A percentile compares a stretch with the other conserved stretches of the same genome.
Evolutionary conservation across 2,329 filamentous ascomycete genomes (phyloP).

Genomic region (Phaeosphaeriaceae sp.): DNA sequence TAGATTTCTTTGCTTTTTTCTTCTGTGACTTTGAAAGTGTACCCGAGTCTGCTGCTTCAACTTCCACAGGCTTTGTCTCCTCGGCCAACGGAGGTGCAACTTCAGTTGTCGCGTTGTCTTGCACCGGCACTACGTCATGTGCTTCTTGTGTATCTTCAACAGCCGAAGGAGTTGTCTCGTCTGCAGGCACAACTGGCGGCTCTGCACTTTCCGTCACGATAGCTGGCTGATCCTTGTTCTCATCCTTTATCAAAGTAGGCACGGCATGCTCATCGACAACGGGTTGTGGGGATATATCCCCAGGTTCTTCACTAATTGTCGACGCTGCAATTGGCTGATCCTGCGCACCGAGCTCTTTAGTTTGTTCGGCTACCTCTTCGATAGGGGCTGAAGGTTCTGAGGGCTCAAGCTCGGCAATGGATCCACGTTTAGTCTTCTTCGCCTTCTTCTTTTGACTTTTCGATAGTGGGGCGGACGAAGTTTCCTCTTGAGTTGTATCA

Average conservation of each 20-base stretch:
- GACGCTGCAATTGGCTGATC: neutral
- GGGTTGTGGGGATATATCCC: neutral
- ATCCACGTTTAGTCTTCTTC: conserved; percentile 32
- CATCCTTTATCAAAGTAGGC: neutral
- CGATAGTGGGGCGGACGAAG: conserved; percentile 2
- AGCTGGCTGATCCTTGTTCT: neutral
- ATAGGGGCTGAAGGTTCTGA: conserved; percentile 4
- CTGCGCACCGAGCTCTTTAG: neutral
- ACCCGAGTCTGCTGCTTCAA: conserved; percentile 17
- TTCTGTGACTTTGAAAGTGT: conserved; percentile 33
- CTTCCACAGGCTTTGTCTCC: neutral
- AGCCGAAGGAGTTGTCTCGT: neutral
- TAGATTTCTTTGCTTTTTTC: conserved; percentile 37
- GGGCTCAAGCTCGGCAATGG: conserved; percentile 14
- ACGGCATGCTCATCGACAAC: neutral
- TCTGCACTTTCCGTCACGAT: neutral
- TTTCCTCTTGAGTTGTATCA: conserved; percentile 5
- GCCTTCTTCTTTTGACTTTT: conserved; percentile 31
- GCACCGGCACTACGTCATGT: neutral
- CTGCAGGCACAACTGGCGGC: neutral
- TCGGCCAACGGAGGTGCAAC: neutral
- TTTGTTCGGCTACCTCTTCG: conserved; percentile 9
- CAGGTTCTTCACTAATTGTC: neutral
- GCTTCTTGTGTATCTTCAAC: neutral
- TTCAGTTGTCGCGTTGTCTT: neutral